These are phyloP conservation scores for Kluyveromyces aestuarii DNA, from an alignment of 805 yeast species.

Conservation along the genomic window DNA sequence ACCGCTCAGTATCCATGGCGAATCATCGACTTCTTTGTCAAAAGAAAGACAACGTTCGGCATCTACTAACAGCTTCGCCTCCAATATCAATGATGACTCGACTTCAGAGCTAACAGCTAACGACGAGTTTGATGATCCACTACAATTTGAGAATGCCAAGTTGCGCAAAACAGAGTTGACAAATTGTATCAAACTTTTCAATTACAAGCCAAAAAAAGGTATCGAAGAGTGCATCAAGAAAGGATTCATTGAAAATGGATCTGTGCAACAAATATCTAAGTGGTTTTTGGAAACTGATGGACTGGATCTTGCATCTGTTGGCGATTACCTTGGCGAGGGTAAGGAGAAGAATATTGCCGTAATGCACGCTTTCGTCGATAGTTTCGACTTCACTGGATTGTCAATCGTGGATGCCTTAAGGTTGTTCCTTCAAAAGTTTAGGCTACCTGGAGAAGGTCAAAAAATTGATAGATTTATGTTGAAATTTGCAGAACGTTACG, in stretches of 20 bases:
- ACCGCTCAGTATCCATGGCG: constrained; percentile 1
- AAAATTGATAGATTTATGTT: constrained; percentile 95
- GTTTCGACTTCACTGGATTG: constrained; percentile 62
- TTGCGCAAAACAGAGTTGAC: constrained; percentile 72
- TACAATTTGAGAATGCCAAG: constrained; percentile 77
- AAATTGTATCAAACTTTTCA: constrained; percentile 72
- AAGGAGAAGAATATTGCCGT: constrained; percentile 64
- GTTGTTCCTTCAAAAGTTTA: constrained; percentile 71
- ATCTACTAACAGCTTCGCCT: constrained; percentile 5
- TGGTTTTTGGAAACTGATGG: constrained; percentile 70
- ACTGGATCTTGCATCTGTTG: constrained; percentile 73
- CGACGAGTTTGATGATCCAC: constrained; percentile 55
- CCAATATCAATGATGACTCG: constrained; percentile 2
- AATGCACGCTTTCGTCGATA: constrained; percentile 91
- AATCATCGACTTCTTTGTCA: neutral
- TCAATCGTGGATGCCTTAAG: constrained; percentile 83
- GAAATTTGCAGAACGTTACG: constrained; percentile 89
- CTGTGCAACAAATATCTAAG: constrained; percentile 62
- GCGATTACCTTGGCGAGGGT: constrained; percentile 90
- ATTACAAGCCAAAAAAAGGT: constrained; percentile 79
- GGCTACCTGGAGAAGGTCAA: constrained; percentile 97
- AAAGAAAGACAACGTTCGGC: constrained; percentile 3
- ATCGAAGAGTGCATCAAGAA: constrained; percentile 49
- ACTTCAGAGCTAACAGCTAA: constrained; percentile 9
- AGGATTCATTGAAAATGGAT: constrained; percentile 52